Conservation (phyloP, 2,329 filamentous ascomycete genomes). For the Phialophora tarda region DNA sequence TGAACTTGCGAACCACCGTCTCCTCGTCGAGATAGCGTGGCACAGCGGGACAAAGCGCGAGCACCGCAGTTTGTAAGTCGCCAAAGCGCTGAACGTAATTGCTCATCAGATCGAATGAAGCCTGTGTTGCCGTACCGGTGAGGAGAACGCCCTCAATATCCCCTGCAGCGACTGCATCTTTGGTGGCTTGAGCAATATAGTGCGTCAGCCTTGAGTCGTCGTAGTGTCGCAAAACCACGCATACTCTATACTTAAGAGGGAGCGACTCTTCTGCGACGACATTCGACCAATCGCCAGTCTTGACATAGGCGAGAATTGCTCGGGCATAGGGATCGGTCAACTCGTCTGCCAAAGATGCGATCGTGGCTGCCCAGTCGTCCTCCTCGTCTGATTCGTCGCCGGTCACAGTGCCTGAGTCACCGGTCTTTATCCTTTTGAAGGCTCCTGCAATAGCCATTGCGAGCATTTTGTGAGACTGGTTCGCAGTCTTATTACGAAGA, state of each 20-base stretch:
- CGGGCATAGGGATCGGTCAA: conserved; percentile 67
- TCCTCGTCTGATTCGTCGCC: conserved; percentile 48
- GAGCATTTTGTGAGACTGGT: conserved; percentile 62
- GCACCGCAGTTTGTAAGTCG: conserved; percentile 67
- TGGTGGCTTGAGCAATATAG: conserved; percentile 61
- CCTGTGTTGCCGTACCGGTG: conserved; percentile 62
- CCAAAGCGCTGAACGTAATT: conserved; percentile 65
- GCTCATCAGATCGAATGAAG: conserved; percentile 64
- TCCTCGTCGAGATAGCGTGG: conserved; percentile 63
- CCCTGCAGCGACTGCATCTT: conserved; percentile 58
- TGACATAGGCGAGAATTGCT: conserved; percentile 65
- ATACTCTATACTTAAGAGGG: conserved; percentile 65
- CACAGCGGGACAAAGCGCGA: conserved; percentile 59
- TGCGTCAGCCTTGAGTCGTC: conserved; percentile 54
- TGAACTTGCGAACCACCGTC: conserved; percentile 59
- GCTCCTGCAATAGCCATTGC: conserved; percentile 59
- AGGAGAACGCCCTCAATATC: conserved; percentile 67
- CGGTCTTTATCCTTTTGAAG: conserved; percentile 41
- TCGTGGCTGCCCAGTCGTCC: conserved; percentile 65
- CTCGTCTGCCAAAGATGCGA: conserved; percentile 66
- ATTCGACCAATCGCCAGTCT: conserved; percentile 64
- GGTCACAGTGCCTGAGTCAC: conserved; percentile 13
- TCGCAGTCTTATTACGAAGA: conserved; percentile 59
- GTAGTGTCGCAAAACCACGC: conserved; percentile 62
- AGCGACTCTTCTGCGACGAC: conserved; percentile 64